Evolutionary conservation across 169 alveolate genomes (phyloP), one percentile per base, ranked within the genome.

Genomic region (Theileria orientalis): DNA sequence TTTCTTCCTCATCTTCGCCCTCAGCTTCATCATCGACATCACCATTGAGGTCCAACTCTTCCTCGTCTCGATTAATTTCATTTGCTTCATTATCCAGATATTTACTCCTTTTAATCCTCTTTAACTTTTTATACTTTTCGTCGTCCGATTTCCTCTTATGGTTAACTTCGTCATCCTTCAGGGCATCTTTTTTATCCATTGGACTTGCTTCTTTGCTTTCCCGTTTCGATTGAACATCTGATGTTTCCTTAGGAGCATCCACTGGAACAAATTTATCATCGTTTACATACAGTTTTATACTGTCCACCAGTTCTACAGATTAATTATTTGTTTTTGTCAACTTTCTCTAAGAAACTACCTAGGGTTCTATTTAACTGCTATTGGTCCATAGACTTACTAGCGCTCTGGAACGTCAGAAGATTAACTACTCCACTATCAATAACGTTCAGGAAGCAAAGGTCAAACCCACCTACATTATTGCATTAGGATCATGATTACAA

Each of bases 1-100:
- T 82, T 1, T 49, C 86, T 13, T 69, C 82, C 9, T 42, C 80
- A 0, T 60, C 80, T 49, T 69, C 74, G 14, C 21, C 37, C 49
- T 11, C 30, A 57, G 64, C 60, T 57, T 29, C 83, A 68, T 63
- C 21, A 30, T n/a, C 9, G 62, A 37, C 13, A 51, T 37, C 30
- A 16, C 11, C 67, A 57, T 25, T 35, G 47, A 19, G 27, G 16
- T 14, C 13, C 13, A 42, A 16, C 52, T 42, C 52, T 42, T 42
- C 52, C 16, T 42, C 23, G 52, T 13, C 52, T 42, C 16, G 23
- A 42, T 57, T 27, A 57, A 5, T 2, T 11, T 47, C 57, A 21
- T n/a, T 11, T 32, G 67, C 63, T 11, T 57, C 67, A 19, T n/a
- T n/a, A 9, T 57, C 67, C 52, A 57, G 21, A 30, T n/a, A 33